Evolutionary conservation across 2,329 filamentous ascomycete genomes (phyloP).

Genomic region (Coniochaeta sp.): DNA sequence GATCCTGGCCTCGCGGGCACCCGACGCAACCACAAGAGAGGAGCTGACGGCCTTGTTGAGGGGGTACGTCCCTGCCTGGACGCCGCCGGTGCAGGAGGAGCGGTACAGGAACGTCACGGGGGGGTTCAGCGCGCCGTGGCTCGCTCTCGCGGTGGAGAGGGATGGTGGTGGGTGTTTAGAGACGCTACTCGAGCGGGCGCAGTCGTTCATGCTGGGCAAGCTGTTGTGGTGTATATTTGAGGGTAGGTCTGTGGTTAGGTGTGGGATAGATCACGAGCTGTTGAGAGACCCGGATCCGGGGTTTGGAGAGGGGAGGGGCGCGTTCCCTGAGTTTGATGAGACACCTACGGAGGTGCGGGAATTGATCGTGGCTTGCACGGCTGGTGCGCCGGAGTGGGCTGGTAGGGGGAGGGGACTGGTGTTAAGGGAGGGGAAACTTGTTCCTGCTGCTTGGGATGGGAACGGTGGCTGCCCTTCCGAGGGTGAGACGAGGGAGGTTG

Average conservation of each 20-base stretch:
- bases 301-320: neutral
- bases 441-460: conserved; percentile 1
- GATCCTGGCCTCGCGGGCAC: conserved; percentile 4
- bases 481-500: conserved; percentile 4
- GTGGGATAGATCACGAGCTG: conserved; percentile 14
- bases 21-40: neutral
- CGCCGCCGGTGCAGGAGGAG: conserved; percentile 3
- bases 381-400: conserved; percentile 14
- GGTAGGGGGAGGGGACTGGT: conserved; percentile 6
- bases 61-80: conserved; percentile 10
- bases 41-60: conserved; percentile 4
- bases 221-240: conserved; percentile 20
- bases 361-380: conserved; percentile 13
- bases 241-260: conserved; percentile 10
- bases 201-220: conserved; percentile 19
- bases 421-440: conserved; percentile 9
- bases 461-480: neutral
- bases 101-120: conserved; percentile 9
- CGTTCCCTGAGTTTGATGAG: conserved; percentile 12
- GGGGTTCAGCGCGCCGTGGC: conserved; percentile 16
- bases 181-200: conserved; percentile 11
- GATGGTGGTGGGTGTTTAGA: neutral
- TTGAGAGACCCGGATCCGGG: conserved; percentile 8
- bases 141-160: conserved; percentile 6
- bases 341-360: conserved; percentile 8